A percentile compares a stretch with the other conserved stretches of the same genome.
Conservation (phyloP, 2,329 filamentous ascomycete genomes). For the Fusarium citri region DNA sequence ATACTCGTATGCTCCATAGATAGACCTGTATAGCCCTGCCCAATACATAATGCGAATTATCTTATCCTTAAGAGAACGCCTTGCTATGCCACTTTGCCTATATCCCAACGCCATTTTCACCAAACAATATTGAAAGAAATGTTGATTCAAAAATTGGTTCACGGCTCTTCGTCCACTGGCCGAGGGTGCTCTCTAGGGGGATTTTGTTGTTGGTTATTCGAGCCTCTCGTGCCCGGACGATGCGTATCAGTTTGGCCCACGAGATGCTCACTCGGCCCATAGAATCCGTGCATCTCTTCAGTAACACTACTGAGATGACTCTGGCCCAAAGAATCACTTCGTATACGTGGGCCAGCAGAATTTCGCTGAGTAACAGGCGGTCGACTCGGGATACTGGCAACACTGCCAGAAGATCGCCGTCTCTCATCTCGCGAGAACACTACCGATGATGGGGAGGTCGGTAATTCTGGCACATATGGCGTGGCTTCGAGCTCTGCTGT, state of each 20-base stretch:
- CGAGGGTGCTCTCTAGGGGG: not conserved
- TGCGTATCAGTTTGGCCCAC: slow-evolving; percentile 56
- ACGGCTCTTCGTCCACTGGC: slow-evolving; percentile 4
- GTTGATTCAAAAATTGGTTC: not conserved
- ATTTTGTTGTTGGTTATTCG: not conserved
- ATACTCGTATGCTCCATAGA: slow-evolving; percentile 14
- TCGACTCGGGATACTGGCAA: slow-evolving; percentile 26
- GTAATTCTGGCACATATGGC: slow-evolving; percentile 53
- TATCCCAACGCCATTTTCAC: slow-evolving; percentile 1
- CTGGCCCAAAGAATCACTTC: slow-evolving; percentile 42
- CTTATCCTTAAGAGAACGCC: slow-evolving; percentile 12
- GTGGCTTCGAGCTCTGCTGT: slow-evolving; percentile 54
- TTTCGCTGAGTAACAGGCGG: slow-evolving; percentile 45
- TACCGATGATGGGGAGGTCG: slow-evolving; percentile 45
- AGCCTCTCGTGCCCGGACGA: slow-evolving; percentile 32
- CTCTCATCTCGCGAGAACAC: slow-evolving; percentile 37
- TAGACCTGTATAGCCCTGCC: not conserved
- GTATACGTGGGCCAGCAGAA: slow-evolving; percentile 45
- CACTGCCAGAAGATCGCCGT: slow-evolving; percentile 47
- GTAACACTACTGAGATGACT: slow-evolving; percentile 49
- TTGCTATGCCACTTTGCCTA: slow-evolving; percentile 16
- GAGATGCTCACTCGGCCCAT: slow-evolving; percentile 55
- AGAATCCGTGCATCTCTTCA: slow-evolving; percentile 63
- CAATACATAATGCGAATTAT: not conserved
- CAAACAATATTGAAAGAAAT: not conserved